phyloP scores from a whole-genome alignment of 2,329 filamentous ascomycete genomes.

The Trichoderma afroharzianum region DNA sequence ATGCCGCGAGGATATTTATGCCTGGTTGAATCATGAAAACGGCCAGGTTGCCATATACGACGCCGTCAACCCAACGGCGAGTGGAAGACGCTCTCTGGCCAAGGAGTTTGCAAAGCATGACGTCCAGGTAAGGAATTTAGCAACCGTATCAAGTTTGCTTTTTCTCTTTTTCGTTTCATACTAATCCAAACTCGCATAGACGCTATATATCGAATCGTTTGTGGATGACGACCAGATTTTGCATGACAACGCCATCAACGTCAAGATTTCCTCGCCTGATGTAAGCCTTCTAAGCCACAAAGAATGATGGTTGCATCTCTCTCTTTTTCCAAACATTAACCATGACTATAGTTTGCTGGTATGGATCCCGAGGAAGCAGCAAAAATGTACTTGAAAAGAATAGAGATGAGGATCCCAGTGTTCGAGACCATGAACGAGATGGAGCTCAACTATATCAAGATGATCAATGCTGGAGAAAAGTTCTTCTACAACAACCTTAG shows the following conservation, averaged over 20 bases:
- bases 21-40: constrained; percentile 94
- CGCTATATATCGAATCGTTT: constrained; percentile 92
- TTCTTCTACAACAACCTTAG: constrained; percentile 96
- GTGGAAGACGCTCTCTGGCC: constrained; percentile 75
- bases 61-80: constrained; percentile 87
- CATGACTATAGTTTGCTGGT: constrained; percentile 65
- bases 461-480: constrained; percentile 94
- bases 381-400: constrained; percentile 83
- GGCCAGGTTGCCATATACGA: constrained; percentile 98
- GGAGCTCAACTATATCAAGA: constrained; percentile 96
- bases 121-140: constrained; percentile 64
- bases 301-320: neutral
- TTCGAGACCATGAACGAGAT: constrained; percentile 96
- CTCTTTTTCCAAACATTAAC: constrained; percentile 5
- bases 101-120: constrained; percentile 98
- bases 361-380: constrained; percentile 93
- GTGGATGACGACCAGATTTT: constrained; percentile 93
- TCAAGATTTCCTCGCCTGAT: constrained; percentile 97
- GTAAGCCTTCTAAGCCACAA: constrained; percentile 45
- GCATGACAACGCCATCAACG: constrained; percentile 91
- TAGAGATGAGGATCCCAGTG: constrained; percentile 86
- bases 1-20: constrained; percentile 94
- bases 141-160: neutral
- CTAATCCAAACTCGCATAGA: constrained; percentile 47
- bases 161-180: neutral